These are phyloP conservation scores for Yamadazyma diospyri DNA, from an alignment of 1,139 yeast genomes.

Conservation along the genomic window DNA sequence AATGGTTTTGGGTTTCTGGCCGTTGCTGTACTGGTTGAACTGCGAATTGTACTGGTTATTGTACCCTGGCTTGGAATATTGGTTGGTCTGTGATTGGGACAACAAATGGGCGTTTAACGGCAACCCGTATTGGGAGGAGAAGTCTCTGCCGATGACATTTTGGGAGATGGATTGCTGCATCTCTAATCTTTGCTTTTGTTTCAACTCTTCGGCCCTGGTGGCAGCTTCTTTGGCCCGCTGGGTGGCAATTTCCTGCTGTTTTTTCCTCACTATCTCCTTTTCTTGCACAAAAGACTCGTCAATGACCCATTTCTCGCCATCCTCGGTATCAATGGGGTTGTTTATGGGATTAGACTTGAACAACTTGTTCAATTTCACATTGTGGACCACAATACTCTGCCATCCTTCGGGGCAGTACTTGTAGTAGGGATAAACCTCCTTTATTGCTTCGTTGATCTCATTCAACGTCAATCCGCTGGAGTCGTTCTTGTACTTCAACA, in stretches of 20 bases:
- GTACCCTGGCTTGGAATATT: not conserved
- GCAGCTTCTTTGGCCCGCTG: slow-evolving; percentile 58
- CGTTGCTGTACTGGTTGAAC: slow-evolving; percentile 16
- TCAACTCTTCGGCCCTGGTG: slow-evolving; percentile 47
- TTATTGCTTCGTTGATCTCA: slow-evolving; percentile 82
- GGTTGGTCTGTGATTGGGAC: slow-evolving; percentile 23
- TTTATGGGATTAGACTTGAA: slow-evolving; percentile 54
- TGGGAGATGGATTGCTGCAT: slow-evolving; percentile 27
- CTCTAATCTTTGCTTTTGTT: slow-evolving; percentile 38
- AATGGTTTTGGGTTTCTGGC: slow-evolving; percentile 44
- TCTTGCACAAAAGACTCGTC: slow-evolving; percentile 83
- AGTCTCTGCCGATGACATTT: slow-evolving; percentile 25
- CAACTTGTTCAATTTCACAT: slow-evolving; percentile 77
- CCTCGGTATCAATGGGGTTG: not conserved
- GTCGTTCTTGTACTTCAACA: slow-evolving; percentile 62
- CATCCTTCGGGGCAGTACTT: slow-evolving; percentile 95
- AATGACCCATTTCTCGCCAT: slow-evolving; percentile 88
- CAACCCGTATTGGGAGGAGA: slow-evolving; percentile 24
- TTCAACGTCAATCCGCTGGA: slow-evolving; percentile 74
- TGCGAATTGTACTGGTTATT: slow-evolving; percentile 37
- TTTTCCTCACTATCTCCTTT: slow-evolving; percentile 70
- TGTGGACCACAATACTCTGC: slow-evolving; percentile 93
- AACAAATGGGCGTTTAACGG: slow-evolving; percentile 17
- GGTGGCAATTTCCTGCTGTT: slow-evolving; percentile 61
- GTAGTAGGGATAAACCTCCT: slow-evolving; percentile 86